A percentile compares a stretch with the other conserved stretches of the same genome.
Evolutionary conservation across 345 rosid genomes (phyloP).

Genomic region (Camelina hispida): DNA sequence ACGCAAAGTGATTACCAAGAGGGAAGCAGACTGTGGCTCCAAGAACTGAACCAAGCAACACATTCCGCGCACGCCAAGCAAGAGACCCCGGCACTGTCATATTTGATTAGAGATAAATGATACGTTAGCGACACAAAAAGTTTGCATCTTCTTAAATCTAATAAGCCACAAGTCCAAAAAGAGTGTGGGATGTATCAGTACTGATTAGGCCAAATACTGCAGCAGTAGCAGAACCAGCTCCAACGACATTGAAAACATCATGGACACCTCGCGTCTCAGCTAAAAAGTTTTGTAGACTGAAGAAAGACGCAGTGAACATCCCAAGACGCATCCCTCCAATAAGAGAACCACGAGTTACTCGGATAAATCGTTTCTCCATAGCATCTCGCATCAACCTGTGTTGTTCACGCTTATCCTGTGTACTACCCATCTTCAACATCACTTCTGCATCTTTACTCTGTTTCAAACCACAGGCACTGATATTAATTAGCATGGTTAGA

Average conservation of each 20-base stretch:
- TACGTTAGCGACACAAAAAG: slow-evolving; percentile 8
- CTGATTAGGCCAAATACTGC: slow-evolving; percentile 86
- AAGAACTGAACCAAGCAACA: slow-evolving; percentile 73
- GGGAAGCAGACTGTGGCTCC: slow-evolving; percentile 85
- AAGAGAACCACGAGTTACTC: slow-evolving; percentile 88
- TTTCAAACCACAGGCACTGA: not conserved
- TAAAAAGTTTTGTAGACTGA: slow-evolving; percentile 71
- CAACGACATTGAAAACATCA: slow-evolving; percentile 80
- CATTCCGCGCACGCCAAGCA: slow-evolving; percentile 82
- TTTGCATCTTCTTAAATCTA: not conserved
- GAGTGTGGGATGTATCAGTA: slow-evolving; percentile 44
- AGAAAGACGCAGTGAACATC: slow-evolving; percentile 87
- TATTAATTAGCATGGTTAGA: not conserved
- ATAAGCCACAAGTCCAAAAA: not conserved
- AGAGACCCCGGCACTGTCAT: slow-evolving; percentile 84
- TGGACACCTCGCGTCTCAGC: slow-evolving; percentile 83
- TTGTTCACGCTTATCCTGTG: slow-evolving; percentile 87
- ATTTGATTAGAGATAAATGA: slow-evolving; percentile 4
- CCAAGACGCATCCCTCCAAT: slow-evolving; percentile 94
- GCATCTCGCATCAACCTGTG: slow-evolving; percentile 90
- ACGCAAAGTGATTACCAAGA: slow-evolving; percentile 56
- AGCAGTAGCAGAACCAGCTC: slow-evolving; percentile 96
- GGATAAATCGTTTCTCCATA: slow-evolving; percentile 87
- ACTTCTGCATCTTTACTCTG: slow-evolving; percentile 98
- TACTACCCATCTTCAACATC: slow-evolving; percentile 95